phyloP scores from a whole-genome alignment of 805 yeast genomes.

The Saturnispora silvae region DNA sequence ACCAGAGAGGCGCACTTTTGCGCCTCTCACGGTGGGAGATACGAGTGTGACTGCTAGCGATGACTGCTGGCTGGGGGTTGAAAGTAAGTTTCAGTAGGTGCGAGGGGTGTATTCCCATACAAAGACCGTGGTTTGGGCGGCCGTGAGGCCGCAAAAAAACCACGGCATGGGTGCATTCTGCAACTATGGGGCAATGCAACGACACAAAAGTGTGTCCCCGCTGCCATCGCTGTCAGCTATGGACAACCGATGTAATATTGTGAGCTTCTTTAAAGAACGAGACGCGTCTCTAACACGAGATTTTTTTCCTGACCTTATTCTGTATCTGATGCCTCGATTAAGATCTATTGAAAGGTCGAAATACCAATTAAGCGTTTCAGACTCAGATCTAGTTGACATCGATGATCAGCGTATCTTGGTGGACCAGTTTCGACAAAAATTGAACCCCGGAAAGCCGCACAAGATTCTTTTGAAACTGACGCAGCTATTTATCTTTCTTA shows the following conservation, averaged over 20 bases:
- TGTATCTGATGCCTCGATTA: constrained; percentile 23
- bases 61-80: no score
- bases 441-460: constrained; percentile 8
- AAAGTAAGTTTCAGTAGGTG: constrained; percentile 8
- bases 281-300: no score
- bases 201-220: no score
- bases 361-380: constrained; percentile 12
- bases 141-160: constrained; percentile 4
- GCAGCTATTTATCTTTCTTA: constrained; percentile 13
- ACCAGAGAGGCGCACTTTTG: background rate
- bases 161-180: constrained; percentile 9
- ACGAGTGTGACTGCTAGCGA: no score
- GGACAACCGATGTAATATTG: no score
- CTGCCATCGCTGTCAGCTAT: no score
- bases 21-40: no score
- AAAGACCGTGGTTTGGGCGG: constrained; percentile 1
- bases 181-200: no score
- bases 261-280: no score
- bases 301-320: no score
- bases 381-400: constrained; percentile 16
- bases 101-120: constrained; percentile 9
- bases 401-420: constrained; percentile 21
- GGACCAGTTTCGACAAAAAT: constrained; percentile 6
- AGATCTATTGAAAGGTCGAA: constrained; percentile 19
- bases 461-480: constrained; percentile 11